Evolutionary conservation across 148 eudicot species (phyloP).

Genomic region (Agrostemma githago): DNA sequence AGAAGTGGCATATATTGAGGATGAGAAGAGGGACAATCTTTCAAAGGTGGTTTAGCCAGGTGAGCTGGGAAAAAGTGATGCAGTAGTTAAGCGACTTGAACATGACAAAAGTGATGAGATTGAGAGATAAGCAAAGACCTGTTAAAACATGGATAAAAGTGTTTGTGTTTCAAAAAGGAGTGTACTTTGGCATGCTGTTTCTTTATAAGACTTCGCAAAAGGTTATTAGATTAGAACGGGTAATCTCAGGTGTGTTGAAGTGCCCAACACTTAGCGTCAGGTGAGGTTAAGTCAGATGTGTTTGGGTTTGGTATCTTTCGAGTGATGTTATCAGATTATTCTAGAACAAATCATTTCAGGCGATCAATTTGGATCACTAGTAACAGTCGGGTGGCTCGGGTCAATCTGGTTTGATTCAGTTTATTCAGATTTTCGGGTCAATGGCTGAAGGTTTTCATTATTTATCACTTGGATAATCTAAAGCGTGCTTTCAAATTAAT

Average conservation of each 20-base stretch:
- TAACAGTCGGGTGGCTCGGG: no score
- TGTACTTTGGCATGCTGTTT: not conserved
- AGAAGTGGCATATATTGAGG: not conserved
- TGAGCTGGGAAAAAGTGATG: not conserved
- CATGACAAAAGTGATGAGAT: conserved; percentile 3
- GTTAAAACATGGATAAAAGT: not conserved
- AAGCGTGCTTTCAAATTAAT: no score
- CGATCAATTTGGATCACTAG: no score
- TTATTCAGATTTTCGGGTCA: no score
- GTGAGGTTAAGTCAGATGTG: not conserved
- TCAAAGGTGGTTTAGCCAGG: not conserved
- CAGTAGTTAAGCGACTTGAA: not conserved
- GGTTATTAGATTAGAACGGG: not conserved
- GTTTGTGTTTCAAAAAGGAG: not conserved
- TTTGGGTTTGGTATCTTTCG: not conserved
- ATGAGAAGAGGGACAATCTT: not conserved
- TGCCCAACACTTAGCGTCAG: not conserved
- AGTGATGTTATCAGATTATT: not conserved
- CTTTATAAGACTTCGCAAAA: not conserved
- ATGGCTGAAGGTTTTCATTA: no score
- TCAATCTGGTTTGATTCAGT: no score
- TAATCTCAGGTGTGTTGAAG: not conserved
- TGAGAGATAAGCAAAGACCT: not conserved
- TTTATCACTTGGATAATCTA: no score
- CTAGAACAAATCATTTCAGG: no score